Percentiles rank a stretch among this genome's conserved stretches.
phyloP scores from a whole-genome alignment of 345 rosid species.

The Pistacia vera region DNA sequence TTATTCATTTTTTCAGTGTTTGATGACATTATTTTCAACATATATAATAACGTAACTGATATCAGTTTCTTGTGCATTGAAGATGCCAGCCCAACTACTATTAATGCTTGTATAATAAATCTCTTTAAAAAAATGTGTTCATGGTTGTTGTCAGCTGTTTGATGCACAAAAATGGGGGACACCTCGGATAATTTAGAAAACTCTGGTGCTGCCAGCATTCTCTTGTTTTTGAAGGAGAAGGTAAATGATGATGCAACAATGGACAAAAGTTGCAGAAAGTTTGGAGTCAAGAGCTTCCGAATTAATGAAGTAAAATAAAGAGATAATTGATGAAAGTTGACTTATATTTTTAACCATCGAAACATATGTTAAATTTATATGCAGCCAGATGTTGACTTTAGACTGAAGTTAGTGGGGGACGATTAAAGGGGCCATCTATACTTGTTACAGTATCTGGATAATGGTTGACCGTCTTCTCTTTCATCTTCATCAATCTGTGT shows the following conservation, averaged over 20 bases:
- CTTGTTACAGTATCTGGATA: neutral
- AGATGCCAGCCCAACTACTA: neutral
- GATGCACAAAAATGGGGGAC: constrained; percentile 42
- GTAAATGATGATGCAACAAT: constrained; percentile 22
- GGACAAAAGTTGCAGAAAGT: neutral
- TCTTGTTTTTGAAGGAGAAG: constrained; percentile 59
- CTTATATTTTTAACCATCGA: neutral
- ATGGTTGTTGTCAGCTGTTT: constrained; percentile 35
- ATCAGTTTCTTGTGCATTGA: constrained; percentile 2
- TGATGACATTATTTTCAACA: neutral
- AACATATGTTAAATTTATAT: constrained; percentile 4
- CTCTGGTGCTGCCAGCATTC: constrained; percentile 56
- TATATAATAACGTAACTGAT: neutral
- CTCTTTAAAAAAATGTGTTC: constrained; percentile 5
- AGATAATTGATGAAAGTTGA: neutral
- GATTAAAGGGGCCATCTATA: constrained; percentile 41
- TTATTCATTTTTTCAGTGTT: neutral
- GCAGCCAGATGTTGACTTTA: constrained; percentile 57
- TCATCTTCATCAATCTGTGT: neutral
- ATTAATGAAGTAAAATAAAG: neutral
- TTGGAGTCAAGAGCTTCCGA: neutral
- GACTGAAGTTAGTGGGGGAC: constrained; percentile 45
- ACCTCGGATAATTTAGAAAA: constrained; percentile 42
- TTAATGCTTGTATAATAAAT: neutral
- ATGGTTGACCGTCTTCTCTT: neutral